Conservation (phyloP, 805 yeast species). For the Geotrichum ghanense region DNA sequence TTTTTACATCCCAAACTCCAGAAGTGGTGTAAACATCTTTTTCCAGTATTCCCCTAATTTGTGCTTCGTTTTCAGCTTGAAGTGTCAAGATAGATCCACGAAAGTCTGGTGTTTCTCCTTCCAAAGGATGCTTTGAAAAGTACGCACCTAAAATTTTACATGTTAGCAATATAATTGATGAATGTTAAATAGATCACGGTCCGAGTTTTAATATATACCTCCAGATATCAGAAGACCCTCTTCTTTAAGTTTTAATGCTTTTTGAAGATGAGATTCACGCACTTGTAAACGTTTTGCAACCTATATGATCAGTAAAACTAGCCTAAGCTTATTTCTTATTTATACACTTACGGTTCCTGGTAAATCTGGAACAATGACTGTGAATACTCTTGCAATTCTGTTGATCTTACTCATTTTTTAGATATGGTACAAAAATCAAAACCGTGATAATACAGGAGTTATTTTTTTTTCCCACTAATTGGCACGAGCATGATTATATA, state of each 20-base stretch:
- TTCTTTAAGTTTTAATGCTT: background rate
- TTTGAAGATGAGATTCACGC: background rate
- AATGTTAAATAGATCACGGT: no score
- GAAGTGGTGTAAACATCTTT: constrained; percentile 44
- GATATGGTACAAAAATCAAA: background rate
- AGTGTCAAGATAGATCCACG: constrained; percentile 56
- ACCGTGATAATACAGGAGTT: no score
- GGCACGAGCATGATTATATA: no score
- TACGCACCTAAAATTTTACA: constrained; percentile 31
- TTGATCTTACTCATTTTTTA: no score
- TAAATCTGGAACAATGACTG: background rate
- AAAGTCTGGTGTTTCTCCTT: constrained; percentile 35
- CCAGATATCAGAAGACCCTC: background rate
- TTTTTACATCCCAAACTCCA: constrained; percentile 61
- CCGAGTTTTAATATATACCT: background rate
- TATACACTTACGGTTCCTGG: background rate
- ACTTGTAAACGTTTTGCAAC: background rate
- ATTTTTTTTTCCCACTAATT: no score
- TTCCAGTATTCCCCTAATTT: constrained; percentile 47
- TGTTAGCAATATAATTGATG: background rate
- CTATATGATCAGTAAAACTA: no score
- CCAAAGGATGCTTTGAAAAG: constrained; percentile 33
- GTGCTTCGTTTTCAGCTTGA: constrained; percentile 48
- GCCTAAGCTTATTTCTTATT: background rate
- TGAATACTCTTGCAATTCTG: background rate